These are phyloP conservation scores for Pythium diclinum DNA, from an alignment of 352 stramenopile genomes.

Conservation along the genomic window DNA sequence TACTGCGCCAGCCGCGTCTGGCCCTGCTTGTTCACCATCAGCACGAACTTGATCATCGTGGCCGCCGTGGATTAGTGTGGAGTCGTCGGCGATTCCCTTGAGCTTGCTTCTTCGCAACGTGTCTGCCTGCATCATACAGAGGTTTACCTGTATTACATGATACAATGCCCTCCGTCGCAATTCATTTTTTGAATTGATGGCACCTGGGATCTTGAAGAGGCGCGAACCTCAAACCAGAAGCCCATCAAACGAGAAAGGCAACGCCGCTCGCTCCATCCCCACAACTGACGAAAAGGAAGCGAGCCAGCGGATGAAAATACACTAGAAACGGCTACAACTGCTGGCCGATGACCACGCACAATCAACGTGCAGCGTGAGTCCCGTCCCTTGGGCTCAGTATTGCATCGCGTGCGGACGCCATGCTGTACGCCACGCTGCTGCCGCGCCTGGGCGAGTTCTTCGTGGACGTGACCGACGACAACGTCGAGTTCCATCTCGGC, in stretches of 20 bases:
- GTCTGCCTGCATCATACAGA: neutral
- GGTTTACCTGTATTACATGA: slow-evolving; percentile 13
- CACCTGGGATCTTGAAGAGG: slow-evolving; percentile 22
- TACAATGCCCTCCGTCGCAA: neutral
- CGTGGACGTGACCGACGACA: slow-evolving; percentile 48
- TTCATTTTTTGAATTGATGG: slow-evolving; percentile 9
- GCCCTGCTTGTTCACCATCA: slow-evolving; percentile 99
- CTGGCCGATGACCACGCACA: neutral
- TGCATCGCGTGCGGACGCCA: slow-evolving; percentile 16
- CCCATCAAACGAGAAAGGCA: slow-evolving; percentile 5
- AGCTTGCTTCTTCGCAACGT: slow-evolving; percentile 7
- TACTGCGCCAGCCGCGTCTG: slow-evolving; percentile 99
- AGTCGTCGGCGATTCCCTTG: slow-evolving; percentile 4
- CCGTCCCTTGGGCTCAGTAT: neutral
- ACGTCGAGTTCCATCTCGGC: slow-evolving; percentile 63
- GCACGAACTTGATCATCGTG: slow-evolving; percentile 94
- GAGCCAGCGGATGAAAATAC: neutral
- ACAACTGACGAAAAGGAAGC: neutral
- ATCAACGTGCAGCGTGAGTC: neutral
- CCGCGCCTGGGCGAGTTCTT: slow-evolving; percentile 69
- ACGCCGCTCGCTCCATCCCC: neutral
- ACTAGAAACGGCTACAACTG: slow-evolving; percentile 1
- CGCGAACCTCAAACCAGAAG: neutral
- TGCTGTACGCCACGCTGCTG: slow-evolving; percentile 55
- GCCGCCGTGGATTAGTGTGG: neutral